These are phyloP conservation scores for Phytophthora sojae DNA, from an alignment of 352 stramenopile genomes.

Conservation along the genomic window DNA sequence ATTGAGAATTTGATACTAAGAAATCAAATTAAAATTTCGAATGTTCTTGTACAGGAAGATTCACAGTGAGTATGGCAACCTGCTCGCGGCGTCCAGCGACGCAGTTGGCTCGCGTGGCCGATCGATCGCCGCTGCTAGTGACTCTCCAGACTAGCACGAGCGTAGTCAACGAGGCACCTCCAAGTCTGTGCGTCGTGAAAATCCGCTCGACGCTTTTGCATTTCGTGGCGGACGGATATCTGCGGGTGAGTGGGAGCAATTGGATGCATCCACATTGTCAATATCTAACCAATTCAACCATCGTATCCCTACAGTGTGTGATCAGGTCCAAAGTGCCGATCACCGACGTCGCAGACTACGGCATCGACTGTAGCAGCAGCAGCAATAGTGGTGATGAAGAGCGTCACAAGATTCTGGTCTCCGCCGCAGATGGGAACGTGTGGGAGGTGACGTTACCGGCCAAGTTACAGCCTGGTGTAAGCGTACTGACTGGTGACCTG, in stretches of 20 bases:
- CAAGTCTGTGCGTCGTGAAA: constrained; percentile 41
- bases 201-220: constrained; percentile 57
- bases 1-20: too few relatives aligned
- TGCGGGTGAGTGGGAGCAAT: constrained; percentile 42
- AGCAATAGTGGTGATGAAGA: neutral
- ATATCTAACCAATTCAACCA: constrained; percentile 2
- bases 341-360: constrained; percentile 34
- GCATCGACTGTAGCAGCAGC: neutral
- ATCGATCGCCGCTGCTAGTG: constrained; percentile 42
- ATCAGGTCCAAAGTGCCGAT: constrained; percentile 53
- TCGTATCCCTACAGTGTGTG: constrained; percentile 47
- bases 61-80: too few relatives aligned
- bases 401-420: constrained; percentile 41
- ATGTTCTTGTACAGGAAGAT: too few relatives aligned
- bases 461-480: constrained; percentile 5
- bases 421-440: constrained; percentile 47
- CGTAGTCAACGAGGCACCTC: neutral
- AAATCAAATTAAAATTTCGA: too few relatives aligned
- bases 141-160: constrained; percentile 1
- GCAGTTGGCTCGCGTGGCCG: constrained; percentile 53
- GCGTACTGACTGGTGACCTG: constrained; percentile 17
- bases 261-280: neutral
- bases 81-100: neutral
- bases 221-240: constrained; percentile 47
- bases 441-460: constrained; percentile 57